These are phyloP conservation scores for Macadamia tetraphylla DNA, from an alignment of 164 flowering plant species.

Conservation along the genomic window DNA sequence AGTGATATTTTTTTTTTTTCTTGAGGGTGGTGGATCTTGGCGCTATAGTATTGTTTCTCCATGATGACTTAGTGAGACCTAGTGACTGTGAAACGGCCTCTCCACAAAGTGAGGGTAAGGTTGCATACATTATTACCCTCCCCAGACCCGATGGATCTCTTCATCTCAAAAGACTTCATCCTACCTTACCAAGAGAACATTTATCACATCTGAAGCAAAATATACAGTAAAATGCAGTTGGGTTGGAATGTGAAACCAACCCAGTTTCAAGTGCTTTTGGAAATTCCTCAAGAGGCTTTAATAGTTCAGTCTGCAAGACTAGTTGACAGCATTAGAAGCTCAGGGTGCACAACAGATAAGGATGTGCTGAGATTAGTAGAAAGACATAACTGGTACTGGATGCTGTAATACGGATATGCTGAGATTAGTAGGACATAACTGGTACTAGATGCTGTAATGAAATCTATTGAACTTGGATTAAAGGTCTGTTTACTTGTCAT, in stretches of 20 bases:
- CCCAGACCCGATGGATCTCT: slow-evolving; percentile 31
- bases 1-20: no score
- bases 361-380: background rate
- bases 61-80: no score
- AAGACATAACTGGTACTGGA: no score
- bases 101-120: no score
- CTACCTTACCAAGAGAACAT: slow-evolving; percentile 35
- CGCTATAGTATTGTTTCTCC: slow-evolving; percentile 21
- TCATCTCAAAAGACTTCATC: slow-evolving; percentile 27
- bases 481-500: slow-evolving; percentile 25
- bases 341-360: slow-evolving; percentile 22
- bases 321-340: slow-evolving; percentile 20
- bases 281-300: slow-evolving; percentile 48
- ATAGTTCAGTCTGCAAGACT: slow-evolving; percentile 43
- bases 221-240: slow-evolving; percentile 25
- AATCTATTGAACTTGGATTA: slow-evolving; percentile 36
- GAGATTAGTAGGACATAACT: slow-evolving; percentile 37
- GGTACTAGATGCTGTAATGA: slow-evolving; percentile 46
- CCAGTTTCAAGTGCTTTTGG: slow-evolving; percentile 15
- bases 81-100: no score
- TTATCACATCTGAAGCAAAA: slow-evolving; percentile 16
- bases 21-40: no score
- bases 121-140: slow-evolving; percentile 11
- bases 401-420: slow-evolving; percentile 24
- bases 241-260: slow-evolving; percentile 40